Conservation (phyloP, 352 stramenopile genomes). For the Pythium guiyangense region DNA sequence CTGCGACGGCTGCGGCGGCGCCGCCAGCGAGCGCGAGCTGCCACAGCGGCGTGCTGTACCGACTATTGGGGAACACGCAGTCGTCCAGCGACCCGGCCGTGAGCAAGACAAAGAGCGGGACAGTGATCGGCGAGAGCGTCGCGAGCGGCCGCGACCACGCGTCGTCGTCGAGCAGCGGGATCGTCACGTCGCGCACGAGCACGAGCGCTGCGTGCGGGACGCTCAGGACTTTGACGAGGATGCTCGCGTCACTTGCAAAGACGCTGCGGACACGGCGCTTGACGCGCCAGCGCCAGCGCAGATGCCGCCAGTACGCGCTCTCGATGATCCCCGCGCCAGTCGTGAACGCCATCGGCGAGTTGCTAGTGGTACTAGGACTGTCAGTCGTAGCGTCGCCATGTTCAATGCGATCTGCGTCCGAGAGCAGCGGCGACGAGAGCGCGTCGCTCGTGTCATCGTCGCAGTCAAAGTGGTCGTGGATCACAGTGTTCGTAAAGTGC, state of each 20-base stretch:
- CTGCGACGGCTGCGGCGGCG: constrained; percentile 44
- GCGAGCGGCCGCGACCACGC: constrained; percentile 81
- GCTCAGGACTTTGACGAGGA: constrained; percentile 42
- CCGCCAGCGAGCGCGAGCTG: constrained; percentile 24
- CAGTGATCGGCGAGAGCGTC: constrained; percentile 74
- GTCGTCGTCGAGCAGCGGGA: constrained; percentile 64
- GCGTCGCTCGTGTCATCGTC: constrained; percentile 24
- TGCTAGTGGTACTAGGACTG: too few relatives aligned
- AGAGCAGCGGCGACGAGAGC: constrained; percentile 58
- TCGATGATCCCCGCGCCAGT: constrained; percentile 33
- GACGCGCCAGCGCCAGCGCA: constrained; percentile 67
- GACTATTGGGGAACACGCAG: constrained; percentile 13
- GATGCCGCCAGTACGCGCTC: constrained; percentile 61
- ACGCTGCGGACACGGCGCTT: constrained; percentile 42
- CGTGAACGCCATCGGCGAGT: constrained; percentile 22
- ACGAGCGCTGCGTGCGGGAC: constrained; percentile 50
- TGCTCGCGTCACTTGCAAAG: constrained; percentile 34
- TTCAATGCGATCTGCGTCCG: constrained; percentile 32
- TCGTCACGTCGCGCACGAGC: constrained; percentile 54
- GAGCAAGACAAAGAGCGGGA: constrained; percentile 85
- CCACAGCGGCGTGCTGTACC: constrained; percentile 21
- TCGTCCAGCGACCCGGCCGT: constrained; percentile 19
- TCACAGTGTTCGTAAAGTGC: constrained; percentile 40
- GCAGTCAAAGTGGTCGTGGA: constrained; percentile 62
- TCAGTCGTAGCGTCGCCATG: constrained; percentile 4